Evolutionary conservation across 169 alveolate species (phyloP).

Genomic region (Eimeria acervulina): DNA sequence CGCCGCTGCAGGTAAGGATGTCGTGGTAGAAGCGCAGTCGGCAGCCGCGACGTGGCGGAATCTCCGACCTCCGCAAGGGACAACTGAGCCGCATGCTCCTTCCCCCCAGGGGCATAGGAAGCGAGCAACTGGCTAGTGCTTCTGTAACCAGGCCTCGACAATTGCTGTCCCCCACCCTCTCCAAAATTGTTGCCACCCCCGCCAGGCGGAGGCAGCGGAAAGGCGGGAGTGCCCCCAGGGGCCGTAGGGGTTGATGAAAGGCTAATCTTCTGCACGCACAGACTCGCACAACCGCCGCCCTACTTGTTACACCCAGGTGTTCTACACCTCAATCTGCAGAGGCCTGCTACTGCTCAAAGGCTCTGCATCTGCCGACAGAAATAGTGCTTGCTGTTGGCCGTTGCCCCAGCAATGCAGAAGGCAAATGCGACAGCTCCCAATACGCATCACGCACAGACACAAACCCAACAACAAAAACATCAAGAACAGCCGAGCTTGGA

Average conservation of each 20-base stretch:
- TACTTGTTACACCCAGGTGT: neutral
- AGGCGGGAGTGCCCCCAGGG: constrained; percentile 25
- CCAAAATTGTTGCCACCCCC: constrained; percentile 4
- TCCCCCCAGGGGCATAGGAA: constrained; percentile 8
- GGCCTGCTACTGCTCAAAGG: neutral
- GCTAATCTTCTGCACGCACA: constrained; percentile 43
- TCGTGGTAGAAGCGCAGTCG: constrained; percentile 46
- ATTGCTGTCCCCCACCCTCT: neutral
- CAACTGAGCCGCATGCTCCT: neutral
- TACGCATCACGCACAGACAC: neutral
- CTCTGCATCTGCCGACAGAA: neutral
- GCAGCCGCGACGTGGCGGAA: neutral
- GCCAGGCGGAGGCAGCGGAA: constrained; percentile 65
- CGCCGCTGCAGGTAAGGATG: constrained; percentile 84
- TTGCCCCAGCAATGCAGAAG: neutral
- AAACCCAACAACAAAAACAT: neutral
- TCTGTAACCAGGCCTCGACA: neutral
- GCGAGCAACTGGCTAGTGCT: neutral
- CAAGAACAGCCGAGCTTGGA: neutral
- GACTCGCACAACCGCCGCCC: constrained; percentile 24
- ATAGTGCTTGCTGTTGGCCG: neutral
- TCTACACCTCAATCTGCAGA: neutral
- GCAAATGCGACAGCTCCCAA: neutral
- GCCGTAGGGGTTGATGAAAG: constrained; percentile 2
- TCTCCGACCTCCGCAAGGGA: neutral